phyloP scores from a whole-genome alignment of 208 protist species.

The Crithidia mellificae region DNA sequence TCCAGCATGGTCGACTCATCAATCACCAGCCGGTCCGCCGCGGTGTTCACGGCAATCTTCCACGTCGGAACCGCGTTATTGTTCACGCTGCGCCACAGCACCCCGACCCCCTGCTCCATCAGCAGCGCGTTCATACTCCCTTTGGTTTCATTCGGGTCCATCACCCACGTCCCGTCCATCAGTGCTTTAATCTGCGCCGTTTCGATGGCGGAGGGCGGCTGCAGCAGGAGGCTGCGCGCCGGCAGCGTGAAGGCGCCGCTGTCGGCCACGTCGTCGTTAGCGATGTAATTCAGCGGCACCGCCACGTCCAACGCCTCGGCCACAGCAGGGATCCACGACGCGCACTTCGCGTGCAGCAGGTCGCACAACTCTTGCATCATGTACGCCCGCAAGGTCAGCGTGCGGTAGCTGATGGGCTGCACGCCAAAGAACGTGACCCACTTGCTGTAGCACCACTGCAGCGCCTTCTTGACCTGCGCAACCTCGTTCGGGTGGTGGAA shows the following conservation, averaged over 20 bases:
- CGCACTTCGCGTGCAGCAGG: conserved; percentile 45
- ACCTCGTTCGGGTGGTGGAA: conserved; percentile 45
- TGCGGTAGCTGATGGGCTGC: conserved; percentile 39
- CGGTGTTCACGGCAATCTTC: conserved; percentile 29
- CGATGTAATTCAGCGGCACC: conserved; percentile 25
- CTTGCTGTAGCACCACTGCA: conserved; percentile 59
- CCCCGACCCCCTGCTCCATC: conserved; percentile 46
- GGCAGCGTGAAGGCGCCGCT: conserved; percentile 24
- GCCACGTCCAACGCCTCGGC: conserved; percentile 48
- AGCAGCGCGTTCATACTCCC: conserved; percentile 45
- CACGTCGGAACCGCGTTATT: conserved; percentile 31
- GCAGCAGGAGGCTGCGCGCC: conserved; percentile 18
- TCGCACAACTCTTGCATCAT: conserved; percentile 55
- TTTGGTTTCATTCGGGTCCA: conserved; percentile 33
- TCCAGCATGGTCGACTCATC: conserved; percentile 32
- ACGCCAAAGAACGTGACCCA: conserved; percentile 54
- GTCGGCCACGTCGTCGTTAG: conserved; percentile 19
- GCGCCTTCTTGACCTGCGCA: conserved; percentile 35
- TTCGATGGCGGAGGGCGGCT: conserved; percentile 33
- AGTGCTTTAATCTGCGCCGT: conserved; percentile 49
- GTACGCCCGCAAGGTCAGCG: conserved; percentile 51
- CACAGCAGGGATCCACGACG: conserved; percentile 22
- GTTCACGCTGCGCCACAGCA: conserved; percentile 54
- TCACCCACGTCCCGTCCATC: conserved; percentile 50
- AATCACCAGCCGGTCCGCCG: conserved; percentile 27